phyloP scores from a whole-genome alignment of 1,284 basidiomycete species.

The Malassezia globosa region DNA sequence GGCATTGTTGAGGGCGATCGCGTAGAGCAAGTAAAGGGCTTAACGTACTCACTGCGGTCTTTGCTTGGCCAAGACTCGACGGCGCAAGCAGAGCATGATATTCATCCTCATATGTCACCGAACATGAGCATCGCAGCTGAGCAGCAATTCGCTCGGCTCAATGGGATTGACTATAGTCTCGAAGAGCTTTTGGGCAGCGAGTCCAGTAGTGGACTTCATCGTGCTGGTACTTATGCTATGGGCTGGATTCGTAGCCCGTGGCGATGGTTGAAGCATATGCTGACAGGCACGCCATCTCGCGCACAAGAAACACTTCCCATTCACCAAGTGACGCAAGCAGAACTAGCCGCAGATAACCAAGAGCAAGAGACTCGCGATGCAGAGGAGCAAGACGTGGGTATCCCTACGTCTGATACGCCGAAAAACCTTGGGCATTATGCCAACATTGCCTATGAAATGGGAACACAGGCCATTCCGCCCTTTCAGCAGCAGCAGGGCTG shows the following conservation, averaged over 20 bases:
- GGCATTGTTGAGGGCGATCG: constrained; percentile 68
- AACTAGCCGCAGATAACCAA: constrained; percentile 14
- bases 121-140: constrained; percentile 61
- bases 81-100: constrained; percentile 28
- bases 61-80: constrained; percentile 52
- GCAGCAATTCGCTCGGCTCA: constrained; percentile 84
- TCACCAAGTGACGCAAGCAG: constrained; percentile 7
- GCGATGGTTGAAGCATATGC: constrained; percentile 8
- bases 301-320: constrained; percentile 8
- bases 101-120: constrained; percentile 29
- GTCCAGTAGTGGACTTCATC: constrained; percentile 10
- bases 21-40: constrained; percentile 92
- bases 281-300: constrained; percentile 6
- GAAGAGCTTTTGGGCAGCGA: constrained; percentile 56
- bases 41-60: constrained; percentile 88
- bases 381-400: constrained; percentile 38
- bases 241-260: constrained; percentile 20
- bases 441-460: constrained; percentile 44
- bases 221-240: constrained; percentile 14
- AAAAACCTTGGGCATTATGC: constrained; percentile 43
- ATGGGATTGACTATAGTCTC: constrained; percentile 89
- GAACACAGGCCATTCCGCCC: constrained; percentile 31
- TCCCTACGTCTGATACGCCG: constrained; percentile 40
- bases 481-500: constrained; percentile 22
- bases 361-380: constrained; percentile 9